A percentile compares a stretch with the other conserved stretches of the same genome.
Conservation (phyloP, 2,329 filamentous ascomycete species). For the Ophiostoma triangulosporum region DNA sequence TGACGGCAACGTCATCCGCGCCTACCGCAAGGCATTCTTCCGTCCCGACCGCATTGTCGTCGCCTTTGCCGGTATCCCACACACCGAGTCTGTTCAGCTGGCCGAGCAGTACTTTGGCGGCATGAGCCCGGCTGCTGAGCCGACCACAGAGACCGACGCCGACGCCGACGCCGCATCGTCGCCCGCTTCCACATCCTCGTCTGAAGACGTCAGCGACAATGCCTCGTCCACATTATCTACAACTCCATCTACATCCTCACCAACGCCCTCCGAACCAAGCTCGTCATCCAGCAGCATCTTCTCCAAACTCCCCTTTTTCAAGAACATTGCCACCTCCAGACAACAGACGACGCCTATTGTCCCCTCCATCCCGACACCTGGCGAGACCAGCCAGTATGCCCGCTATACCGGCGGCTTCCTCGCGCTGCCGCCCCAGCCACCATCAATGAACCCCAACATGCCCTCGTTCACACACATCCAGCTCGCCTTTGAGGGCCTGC, state of each 20-base stretch:
- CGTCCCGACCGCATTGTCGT: constrained; percentile 84
- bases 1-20: constrained; percentile 55
- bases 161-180: constrained; percentile 14
- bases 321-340: constrained; percentile 69
- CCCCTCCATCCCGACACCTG: constrained; percentile 24
- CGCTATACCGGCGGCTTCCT: constrained; percentile 93
- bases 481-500: constrained; percentile 87
- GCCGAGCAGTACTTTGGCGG: constrained; percentile 82
- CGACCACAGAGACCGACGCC: constrained; percentile 10
- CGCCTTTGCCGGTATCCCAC: constrained; percentile 84
- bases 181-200: constrained; percentile 9
- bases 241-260: constrained; percentile 20
- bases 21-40: constrained; percentile 75
- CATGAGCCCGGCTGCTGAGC: constrained; percentile 51
- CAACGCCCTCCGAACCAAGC: constrained; percentile 21
- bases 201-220: constrained; percentile 2
- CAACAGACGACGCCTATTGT: constrained; percentile 46
- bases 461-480: constrained; percentile 85
- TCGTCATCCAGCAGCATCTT: constrained; percentile 47
- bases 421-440: constrained; percentile 66
- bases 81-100: constrained; percentile 64
- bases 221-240: constrained; percentile 9
- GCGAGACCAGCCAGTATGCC: constrained; percentile 49
- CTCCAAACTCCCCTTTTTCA: constrained; percentile 68
- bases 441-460: constrained; percentile 61